These are phyloP conservation scores for Cutaneotrichosporon sp. DNA, from an alignment of 1,284 basidiomycete genomes.

Conservation along the genomic window DNA sequence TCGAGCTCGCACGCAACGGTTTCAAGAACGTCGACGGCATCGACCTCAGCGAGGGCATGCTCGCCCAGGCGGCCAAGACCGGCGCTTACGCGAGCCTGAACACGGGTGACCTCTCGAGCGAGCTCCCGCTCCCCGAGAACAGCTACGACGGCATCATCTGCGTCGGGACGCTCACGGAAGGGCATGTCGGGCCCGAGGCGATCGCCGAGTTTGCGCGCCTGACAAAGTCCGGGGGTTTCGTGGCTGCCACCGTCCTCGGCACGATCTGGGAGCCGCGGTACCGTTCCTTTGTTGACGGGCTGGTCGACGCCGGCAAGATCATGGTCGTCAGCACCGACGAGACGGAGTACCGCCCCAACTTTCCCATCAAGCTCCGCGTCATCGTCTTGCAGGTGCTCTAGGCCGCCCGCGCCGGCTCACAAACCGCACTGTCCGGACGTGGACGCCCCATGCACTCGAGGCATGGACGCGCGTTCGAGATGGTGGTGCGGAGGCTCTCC, in stretches of 20 bases:
- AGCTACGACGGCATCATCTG: conserved; percentile 11
- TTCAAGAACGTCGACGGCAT: conserved; percentile 10
- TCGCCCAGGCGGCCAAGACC: conserved; percentile 10
- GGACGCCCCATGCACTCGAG: too few species aligned
- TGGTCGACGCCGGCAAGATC: conserved; percentile 1
- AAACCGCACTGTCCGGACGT: too few species aligned
- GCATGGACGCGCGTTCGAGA: too few species aligned
- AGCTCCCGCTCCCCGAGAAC: neutral
- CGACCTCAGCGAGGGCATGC: conserved; percentile 17
- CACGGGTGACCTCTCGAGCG: conserved; percentile 9
- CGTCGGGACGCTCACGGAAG: conserved; percentile 18
- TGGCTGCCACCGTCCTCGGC: conserved; percentile 12
- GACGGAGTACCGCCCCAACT: conserved; percentile 9
- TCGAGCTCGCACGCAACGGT: neutral
- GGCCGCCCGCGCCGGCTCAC: conserved; percentile 21
- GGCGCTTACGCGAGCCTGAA: conserved; percentile 10
- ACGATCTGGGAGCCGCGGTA: conserved; percentile 13
- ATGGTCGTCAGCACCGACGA: conserved; percentile 2
- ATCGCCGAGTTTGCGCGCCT: conserved; percentile 16
- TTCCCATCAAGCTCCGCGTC: conserved; percentile 4
- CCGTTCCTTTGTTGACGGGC: neutral
- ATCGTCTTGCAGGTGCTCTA: conserved; percentile 11
- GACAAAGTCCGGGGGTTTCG: neutral
- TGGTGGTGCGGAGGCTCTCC: too few species aligned
- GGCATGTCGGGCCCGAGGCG: conserved; percentile 15